Evolutionary conservation across 352 stramenopile species (phyloP).

Genomic region (Phytophthora vignae): DNA sequence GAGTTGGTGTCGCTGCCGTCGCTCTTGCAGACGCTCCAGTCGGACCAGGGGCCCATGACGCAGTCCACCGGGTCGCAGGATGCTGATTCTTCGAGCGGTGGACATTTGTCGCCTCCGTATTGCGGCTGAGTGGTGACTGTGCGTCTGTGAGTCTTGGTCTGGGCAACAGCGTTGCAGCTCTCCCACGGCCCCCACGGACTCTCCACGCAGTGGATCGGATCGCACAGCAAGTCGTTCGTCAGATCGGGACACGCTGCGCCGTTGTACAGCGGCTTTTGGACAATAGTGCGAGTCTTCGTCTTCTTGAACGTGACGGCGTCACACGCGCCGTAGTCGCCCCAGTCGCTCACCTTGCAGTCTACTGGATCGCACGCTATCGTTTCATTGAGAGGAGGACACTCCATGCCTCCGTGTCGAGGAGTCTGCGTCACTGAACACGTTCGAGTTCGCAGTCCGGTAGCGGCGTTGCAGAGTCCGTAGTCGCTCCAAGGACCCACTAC

Average conservation of each 20-base stretch:
- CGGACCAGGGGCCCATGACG: slow-evolving; percentile 40
- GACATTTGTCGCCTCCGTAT: slow-evolving; percentile 50
- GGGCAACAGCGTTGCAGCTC: slow-evolving; percentile 33
- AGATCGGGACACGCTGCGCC: slow-evolving; percentile 49
- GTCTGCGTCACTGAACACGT: slow-evolving; percentile 35
- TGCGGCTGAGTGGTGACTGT: slow-evolving; percentile 32
- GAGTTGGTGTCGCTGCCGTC: too few relatives aligned
- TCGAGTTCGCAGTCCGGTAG: slow-evolving; percentile 50
- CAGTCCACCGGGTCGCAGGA: slow-evolving; percentile 61
- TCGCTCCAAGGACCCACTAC: slow-evolving; percentile 46
- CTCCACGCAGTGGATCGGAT: slow-evolving; percentile 57
- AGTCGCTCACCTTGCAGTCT: slow-evolving; percentile 50
- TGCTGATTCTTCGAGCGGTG: slow-evolving; percentile 29
- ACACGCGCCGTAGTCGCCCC: slow-evolving; percentile 49
- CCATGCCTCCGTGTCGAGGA: slow-evolving; percentile 38
- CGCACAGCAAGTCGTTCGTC: slow-evolving; percentile 61
- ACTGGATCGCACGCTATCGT: slow-evolving; percentile 57
- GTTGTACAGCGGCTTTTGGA: slow-evolving; percentile 40
- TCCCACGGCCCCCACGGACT: slow-evolving; percentile 43
- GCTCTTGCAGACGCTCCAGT: slow-evolving; percentile 47
- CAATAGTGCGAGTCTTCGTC: slow-evolving; percentile 49
- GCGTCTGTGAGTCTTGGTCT: slow-evolving; percentile 53
- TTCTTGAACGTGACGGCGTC: slow-evolving; percentile 56
- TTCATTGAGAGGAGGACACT: slow-evolving; percentile 45
- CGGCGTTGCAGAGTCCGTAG: slow-evolving; percentile 52